phyloP scores from a whole-genome alignment of 495 filamentous ascomycete genomes.

The Margaritispora aquatica region DNA sequence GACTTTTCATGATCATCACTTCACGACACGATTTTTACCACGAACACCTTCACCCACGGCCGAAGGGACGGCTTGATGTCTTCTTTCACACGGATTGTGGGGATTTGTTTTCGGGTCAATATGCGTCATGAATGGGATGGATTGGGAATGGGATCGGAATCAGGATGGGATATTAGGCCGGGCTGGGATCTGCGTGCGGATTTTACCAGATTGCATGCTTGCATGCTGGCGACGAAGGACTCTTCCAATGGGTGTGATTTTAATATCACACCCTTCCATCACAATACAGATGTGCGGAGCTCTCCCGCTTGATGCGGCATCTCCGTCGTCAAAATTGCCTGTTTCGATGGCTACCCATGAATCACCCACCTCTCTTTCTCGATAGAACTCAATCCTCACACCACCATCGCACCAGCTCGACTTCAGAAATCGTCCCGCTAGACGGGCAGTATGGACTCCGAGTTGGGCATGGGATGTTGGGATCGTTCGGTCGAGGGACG shows the following conservation, averaged over 20 bases:
- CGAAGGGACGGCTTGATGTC: constrained; percentile 24
- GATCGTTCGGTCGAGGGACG: no score
- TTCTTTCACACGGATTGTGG: constrained; percentile 18
- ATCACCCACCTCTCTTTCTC: no score
- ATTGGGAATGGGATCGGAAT: constrained; percentile 10
- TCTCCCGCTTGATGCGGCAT: constrained; percentile 15
- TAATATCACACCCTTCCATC: no score
- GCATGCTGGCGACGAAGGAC: constrained; percentile 21
- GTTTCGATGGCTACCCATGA: neutral
- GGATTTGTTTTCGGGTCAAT: constrained; percentile 4
- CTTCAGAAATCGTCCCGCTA: constrained; percentile 11
- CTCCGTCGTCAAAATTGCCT: constrained; percentile 21
- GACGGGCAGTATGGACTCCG: constrained; percentile 11
- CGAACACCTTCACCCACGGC: constrained; percentile 4
- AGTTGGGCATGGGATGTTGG: neutral
- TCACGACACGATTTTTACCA: no score
- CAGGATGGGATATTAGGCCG: constrained; percentile 13
- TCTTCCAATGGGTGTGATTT: neutral
- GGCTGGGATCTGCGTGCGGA: constrained; percentile 22
- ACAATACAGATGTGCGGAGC: constrained; percentile 1
- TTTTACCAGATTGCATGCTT: constrained; percentile 19
- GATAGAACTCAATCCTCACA: no score
- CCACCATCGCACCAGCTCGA: constrained; percentile 14
- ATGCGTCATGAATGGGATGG: constrained; percentile 11
- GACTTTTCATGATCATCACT: constrained; percentile 18